Evolutionary conservation across 169 alveolate genomes (phyloP).

Genomic region (Cardiosporidium cionae): DNA sequence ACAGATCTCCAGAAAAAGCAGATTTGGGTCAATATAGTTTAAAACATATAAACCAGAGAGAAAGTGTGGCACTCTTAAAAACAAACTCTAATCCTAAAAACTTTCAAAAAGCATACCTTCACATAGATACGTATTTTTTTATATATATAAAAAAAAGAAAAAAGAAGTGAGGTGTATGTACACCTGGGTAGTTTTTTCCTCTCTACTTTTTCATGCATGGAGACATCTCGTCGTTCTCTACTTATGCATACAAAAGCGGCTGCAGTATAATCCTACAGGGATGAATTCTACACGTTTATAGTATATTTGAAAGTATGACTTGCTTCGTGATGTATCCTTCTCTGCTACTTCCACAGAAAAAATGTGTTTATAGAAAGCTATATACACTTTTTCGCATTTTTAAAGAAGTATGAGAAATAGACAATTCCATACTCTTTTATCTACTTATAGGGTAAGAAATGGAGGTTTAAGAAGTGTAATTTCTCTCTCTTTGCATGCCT

Average conservation of each 20-base stretch:
- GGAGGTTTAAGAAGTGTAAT: too few relatives aligned
- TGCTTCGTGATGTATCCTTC: neutral
- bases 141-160: neutral
- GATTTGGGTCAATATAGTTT: neutral
- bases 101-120: neutral
- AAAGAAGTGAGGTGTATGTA: neutral
- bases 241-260: too few relatives aligned
- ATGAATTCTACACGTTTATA: neutral
- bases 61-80: neutral
- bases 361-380: neutral
- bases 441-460: too few relatives aligned
- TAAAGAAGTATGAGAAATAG: neutral
- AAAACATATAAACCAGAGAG: neutral
- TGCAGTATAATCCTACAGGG: neutral
- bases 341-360: neutral
- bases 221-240: too few relatives aligned
- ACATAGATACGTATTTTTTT: neutral
- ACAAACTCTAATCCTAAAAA: neutral
- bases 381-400: neutral
- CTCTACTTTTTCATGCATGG: too few relatives aligned
- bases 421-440: too few relatives aligned
- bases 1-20: too few relatives aligned
- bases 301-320: neutral
- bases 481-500: too few relatives aligned
- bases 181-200: too few relatives aligned